A percentile compares a stretch with the other conserved stretches of the same genome.
phyloP scores from a whole-genome alignment of 139 green algal species.

The Trebouxia sp. region DNA sequence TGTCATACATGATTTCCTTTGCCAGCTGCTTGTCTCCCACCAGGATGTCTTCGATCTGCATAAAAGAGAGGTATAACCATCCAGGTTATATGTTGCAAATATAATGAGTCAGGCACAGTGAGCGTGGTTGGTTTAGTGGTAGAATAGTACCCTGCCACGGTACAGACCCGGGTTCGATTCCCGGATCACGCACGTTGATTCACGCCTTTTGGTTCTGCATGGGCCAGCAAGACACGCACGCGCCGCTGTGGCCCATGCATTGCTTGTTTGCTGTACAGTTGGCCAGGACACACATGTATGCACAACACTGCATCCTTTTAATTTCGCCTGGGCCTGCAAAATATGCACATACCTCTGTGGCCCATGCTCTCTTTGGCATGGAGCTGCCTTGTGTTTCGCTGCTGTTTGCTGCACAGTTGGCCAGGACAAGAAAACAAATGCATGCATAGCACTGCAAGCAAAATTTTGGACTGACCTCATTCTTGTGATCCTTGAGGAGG shows the following conservation, averaged over 20 bases:
- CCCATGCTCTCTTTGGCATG: too few relatives aligned
- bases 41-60: constrained; percentile 82
- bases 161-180: constrained; percentile 28
- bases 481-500: constrained; percentile 84
- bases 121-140: constrained; percentile 28
- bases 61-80: neutral
- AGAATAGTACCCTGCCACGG: constrained; percentile 28
- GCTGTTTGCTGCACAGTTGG: too few relatives aligned
- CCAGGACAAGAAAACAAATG: too few relatives aligned
- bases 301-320: neutral
- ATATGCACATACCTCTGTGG: too few relatives aligned
- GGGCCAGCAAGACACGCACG: too few relatives aligned
- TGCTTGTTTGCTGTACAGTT: too few relatives aligned
- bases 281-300: too few relatives aligned
- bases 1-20: constrained; percentile 85
- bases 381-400: too few relatives aligned
- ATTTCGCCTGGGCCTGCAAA: neutral
- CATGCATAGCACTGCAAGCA: too few relatives aligned
- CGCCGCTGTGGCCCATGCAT: too few relatives aligned
- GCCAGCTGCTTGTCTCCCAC: constrained; percentile 78
- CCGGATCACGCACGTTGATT: constrained; percentile 10
- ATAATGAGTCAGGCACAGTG: too few relatives aligned
- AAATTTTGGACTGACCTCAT: constrained; percentile 47
- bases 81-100: too few relatives aligned
- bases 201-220: neutral